phyloP scores from a whole-genome alignment of 768 basidiomycete genomes.

The Coprinopsis sp. region DNA sequence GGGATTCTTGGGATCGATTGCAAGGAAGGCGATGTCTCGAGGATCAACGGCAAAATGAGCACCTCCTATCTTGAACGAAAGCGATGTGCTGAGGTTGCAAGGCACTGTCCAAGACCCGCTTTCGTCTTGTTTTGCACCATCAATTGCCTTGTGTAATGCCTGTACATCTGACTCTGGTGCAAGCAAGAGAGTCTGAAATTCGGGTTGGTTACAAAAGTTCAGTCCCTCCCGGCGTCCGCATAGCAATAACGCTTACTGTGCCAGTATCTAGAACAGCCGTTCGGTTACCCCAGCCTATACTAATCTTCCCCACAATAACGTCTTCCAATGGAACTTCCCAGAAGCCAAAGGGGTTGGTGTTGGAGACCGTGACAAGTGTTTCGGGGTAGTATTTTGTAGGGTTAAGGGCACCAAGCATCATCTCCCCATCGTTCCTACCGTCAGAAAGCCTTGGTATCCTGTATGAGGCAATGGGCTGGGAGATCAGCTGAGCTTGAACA shows the following conservation, averaged over 20 bases:
- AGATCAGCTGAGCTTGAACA: conserved; percentile 56
- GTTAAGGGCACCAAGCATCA: conserved; percentile 65
- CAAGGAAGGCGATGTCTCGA: conserved; percentile 51
- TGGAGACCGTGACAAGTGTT: conserved; percentile 56
- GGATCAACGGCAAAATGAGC: conserved; percentile 53
- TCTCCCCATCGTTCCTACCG: conserved; percentile 66
- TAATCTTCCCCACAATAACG: conserved; percentile 53
- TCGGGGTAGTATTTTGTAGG: conserved; percentile 55
- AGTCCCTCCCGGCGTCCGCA: background rate
- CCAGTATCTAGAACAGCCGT: conserved; percentile 70
- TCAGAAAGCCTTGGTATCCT: conserved; percentile 76
- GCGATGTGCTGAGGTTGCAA: conserved; percentile 49
- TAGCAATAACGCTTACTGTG: conserved; percentile 5
- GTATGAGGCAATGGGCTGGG: conserved; percentile 67
- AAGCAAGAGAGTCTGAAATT: conserved; percentile 10
- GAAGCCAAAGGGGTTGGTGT: conserved; percentile 67
- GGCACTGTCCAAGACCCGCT: conserved; percentile 51
- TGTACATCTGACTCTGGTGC: conserved; percentile 39
- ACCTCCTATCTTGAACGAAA: conserved; percentile 59
- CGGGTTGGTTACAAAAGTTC: conserved; percentile 6
- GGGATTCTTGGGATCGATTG: conserved; percentile 43
- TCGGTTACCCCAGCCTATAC: conserved; percentile 49
- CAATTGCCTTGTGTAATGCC: conserved; percentile 50
- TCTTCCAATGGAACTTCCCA: conserved; percentile 71
- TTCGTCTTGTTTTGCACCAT: conserved; percentile 45